These are phyloP conservation scores for Acanthamoeba polyphaga DNA, from an alignment of 208 protist genomes.

Conservation along the genomic window DNA sequence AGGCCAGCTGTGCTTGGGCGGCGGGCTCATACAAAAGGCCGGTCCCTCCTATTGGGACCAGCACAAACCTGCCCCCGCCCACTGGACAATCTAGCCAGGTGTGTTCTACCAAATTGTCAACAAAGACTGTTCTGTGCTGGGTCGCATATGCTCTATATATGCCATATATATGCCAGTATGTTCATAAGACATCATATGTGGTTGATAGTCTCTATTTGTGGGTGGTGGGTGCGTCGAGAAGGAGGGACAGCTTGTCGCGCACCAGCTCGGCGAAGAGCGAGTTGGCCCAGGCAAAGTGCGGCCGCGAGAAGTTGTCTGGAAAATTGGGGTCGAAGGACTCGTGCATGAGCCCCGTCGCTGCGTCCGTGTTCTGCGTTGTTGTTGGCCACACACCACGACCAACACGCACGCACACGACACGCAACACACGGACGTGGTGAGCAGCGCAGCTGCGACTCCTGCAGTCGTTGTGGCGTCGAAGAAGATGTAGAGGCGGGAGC, in stretches of 20 bases:
- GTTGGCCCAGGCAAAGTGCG: constrained; percentile 84
- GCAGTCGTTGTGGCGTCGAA: too few species aligned
- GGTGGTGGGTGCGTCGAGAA: not conserved
- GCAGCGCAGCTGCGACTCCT: too few species aligned
- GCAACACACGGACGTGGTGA: not conserved
- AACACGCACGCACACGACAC: not conserved
- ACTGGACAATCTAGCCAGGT: too few species aligned
- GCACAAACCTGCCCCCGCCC: not conserved
- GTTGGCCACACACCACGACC: not conserved
- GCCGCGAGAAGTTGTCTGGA: constrained; percentile 51
- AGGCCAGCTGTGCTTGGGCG: constrained; percentile 1
- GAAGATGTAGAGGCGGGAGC: too few species aligned
- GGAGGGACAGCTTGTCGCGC: not conserved
- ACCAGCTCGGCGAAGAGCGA: constrained; percentile 79
- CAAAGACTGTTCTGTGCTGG: too few species aligned
- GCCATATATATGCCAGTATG: too few species aligned
- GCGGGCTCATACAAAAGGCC: not conserved
- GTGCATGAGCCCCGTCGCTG: constrained; percentile 74
- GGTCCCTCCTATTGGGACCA: constrained; percentile 37
- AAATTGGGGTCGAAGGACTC: constrained; percentile 77
- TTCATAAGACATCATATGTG: too few species aligned
- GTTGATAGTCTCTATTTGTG: too few species aligned
- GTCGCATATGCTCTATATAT: too few species aligned
- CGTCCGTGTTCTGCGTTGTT: constrained; percentile 49
- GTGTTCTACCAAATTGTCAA: too few species aligned